phyloP scores from a whole-genome alignment of 78 protist species.

The Mastigamoeba balamuthi region DNA sequence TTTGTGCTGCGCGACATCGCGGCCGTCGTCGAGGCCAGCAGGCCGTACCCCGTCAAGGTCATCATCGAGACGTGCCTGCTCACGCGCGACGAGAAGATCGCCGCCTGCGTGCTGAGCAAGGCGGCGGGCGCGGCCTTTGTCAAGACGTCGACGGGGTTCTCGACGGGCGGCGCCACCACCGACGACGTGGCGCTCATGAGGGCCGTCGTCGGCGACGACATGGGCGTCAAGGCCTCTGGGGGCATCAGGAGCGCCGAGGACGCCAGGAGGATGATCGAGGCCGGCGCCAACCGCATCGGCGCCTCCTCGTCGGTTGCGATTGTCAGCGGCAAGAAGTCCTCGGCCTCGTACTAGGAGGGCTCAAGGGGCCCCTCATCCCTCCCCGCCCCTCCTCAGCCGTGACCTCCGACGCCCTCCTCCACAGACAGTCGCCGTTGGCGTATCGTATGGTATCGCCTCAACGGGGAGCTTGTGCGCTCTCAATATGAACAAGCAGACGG shows the following conservation, averaged over 20 bases:
- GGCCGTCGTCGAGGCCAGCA: neutral
- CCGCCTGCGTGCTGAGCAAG: constrained; percentile 15
- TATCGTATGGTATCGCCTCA: too few relatives aligned
- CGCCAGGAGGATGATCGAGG: neutral
- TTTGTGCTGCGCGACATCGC: constrained; percentile 20
- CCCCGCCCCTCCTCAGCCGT: too few relatives aligned
- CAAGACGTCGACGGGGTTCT: constrained; percentile 72
- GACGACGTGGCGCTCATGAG: neutral
- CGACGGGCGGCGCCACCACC: neutral
- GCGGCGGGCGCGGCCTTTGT: constrained; percentile 53
- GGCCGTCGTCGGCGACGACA: neutral
- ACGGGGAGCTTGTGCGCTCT: too few relatives aligned
- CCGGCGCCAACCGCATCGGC: constrained; percentile 6
- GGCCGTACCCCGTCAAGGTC: constrained; percentile 32
- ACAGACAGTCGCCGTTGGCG: too few relatives aligned
- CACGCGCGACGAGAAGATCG: constrained; percentile 12
- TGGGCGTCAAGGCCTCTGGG: constrained; percentile 7
- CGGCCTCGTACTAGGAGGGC: too few relatives aligned
- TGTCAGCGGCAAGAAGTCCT: neutral
- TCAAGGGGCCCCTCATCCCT: too few relatives aligned
- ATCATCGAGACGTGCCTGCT: constrained; percentile 56
- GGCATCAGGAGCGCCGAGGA: neutral
- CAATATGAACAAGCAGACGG: too few relatives aligned
- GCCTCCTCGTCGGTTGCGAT: neutral
- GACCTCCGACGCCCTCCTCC: too few relatives aligned